Evolutionary conservation across 2,329 filamentous ascomycete genomes (phyloP), one percentile per base, ranked within the genome.

Genomic region (Aspergillus phoenicis): DNA sequence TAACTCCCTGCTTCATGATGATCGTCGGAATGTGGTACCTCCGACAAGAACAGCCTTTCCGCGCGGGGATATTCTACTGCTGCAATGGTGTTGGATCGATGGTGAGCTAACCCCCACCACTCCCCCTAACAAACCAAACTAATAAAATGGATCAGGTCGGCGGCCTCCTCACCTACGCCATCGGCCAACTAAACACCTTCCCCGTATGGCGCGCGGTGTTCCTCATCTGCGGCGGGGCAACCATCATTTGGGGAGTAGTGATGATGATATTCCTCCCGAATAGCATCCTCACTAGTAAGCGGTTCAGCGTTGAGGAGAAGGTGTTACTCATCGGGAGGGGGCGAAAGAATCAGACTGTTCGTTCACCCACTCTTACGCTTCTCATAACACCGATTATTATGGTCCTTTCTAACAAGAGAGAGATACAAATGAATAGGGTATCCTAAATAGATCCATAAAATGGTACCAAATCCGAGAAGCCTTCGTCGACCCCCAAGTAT

Each of bases 1-100:
- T 84, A 7, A 82, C 80, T 0, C 80, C 82, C 0, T 78, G 78
- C 11, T 82, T 83, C 56, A 82, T 83, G 77, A 77, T 84, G 73
- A 80, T 83, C 36, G 78, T 83, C 2, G 73, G 76, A 3, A 81
- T 82, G 74, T 84, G 81, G 81, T 84, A 82, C 66, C 74, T 72
- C 0, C 75, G 79, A 0, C 70, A 77, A 5, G 78, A 82, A 2
- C 81, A 83, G 57, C 81, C 81, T 0, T 76, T 82, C 24, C 76
- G 81, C 0, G 80, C 81, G 0, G 80, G 81, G 0, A 64, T 81
- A 2, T 79, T 79, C 64, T 79, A 79, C 60, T 73, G 74, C 59
- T 78, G 73, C 58, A 79, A 78, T 17, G 77, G 77, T 1, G 52
- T 80, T 0, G 78, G 77, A 2, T 71, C 72, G 2, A 77, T 79